A percentile compares a stretch with the other conserved stretches of the same genome.
Evolutionary conservation across 1,284 basidiomycete species (phyloP).

Genomic region (Cutaneotrichosporon sp.): DNA sequence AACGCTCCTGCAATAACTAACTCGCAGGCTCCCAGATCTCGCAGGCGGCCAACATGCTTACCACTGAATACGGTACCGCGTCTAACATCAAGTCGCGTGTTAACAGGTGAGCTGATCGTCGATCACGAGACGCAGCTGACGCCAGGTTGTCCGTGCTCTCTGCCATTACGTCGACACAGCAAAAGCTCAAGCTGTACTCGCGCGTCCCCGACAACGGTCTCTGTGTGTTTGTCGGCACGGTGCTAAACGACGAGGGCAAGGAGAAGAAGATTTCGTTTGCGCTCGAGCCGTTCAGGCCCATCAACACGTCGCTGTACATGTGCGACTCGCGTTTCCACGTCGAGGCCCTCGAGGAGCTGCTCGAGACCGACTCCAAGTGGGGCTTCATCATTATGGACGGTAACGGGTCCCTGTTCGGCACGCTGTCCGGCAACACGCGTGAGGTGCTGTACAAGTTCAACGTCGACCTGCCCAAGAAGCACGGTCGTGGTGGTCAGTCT

Average conservation of each 20-base stretch:
- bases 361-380: slow-evolving; percentile 96
- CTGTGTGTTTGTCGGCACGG: slow-evolving; percentile 94
- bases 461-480: slow-evolving; percentile 99
- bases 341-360: slow-evolving; percentile 89
- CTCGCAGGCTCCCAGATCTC: slow-evolving; percentile 79
- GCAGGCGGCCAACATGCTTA: slow-evolving; percentile 88
- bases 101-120: slow-evolving; percentile 58
- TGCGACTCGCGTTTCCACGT: slow-evolving; percentile 99
- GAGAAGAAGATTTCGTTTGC: slow-evolving; percentile 98
- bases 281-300: slow-evolving; percentile 96
- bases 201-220: slow-evolving; percentile 95
- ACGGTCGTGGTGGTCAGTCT: slow-evolving; percentile 99
- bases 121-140: neutral
- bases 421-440: slow-evolving; percentile 92
- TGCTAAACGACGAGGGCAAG: slow-evolving; percentile 96
- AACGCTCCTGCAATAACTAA: too few relatives aligned
- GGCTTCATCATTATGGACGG: slow-evolving; percentile 94
- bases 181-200: slow-evolving; percentile 93
- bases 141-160: slow-evolving; percentile 79
- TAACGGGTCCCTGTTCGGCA: slow-evolving; percentile 71
- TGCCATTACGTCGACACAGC: slow-evolving; percentile 98
- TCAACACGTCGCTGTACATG: slow-evolving; percentile 98
- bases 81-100: slow-evolving; percentile 99
- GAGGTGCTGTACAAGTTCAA: slow-evolving; percentile 98
- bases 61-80: slow-evolving; percentile 95